phyloP scores from a whole-genome alignment of 148 eudicot species.

The Beta vulgaris region DNA sequence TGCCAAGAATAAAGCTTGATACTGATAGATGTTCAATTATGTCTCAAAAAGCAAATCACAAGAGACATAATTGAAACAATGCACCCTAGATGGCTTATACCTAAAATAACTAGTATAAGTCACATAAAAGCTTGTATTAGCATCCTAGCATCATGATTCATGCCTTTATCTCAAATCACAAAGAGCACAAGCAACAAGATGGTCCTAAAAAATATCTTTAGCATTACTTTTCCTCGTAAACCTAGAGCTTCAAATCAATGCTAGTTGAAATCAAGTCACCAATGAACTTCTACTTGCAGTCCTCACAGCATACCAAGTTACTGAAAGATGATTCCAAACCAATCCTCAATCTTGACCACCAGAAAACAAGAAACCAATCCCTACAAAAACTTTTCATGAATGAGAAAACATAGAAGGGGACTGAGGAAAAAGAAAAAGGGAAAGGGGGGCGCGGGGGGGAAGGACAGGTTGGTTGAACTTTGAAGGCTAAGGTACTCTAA shows the following conservation, averaged over 20 bases:
- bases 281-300: neutral
- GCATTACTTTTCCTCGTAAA: neutral
- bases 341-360: neutral
- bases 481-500: neutral
- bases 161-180: neutral
- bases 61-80: too few species aligned
- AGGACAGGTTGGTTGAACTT: too few species aligned
- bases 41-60: neutral
- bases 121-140: neutral
- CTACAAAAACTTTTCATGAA: neutral
- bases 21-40: neutral
- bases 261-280: neutral
- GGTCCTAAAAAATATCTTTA: neutral
- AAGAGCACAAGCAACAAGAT: neutral
- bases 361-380: neutral
- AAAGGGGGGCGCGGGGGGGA: neutral
- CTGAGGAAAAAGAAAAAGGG: neutral
- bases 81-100: neutral
- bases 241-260: neutral
- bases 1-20: neutral
- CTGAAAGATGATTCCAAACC: neutral
- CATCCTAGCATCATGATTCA: slow-evolving; percentile 8
- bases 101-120: neutral
- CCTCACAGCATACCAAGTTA: neutral
- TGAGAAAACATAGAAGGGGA: neutral